These are phyloP conservation scores for Wickerhamomyces chaumierensis DNA, from an alignment of 805 yeast species.

Conservation along the genomic window DNA sequence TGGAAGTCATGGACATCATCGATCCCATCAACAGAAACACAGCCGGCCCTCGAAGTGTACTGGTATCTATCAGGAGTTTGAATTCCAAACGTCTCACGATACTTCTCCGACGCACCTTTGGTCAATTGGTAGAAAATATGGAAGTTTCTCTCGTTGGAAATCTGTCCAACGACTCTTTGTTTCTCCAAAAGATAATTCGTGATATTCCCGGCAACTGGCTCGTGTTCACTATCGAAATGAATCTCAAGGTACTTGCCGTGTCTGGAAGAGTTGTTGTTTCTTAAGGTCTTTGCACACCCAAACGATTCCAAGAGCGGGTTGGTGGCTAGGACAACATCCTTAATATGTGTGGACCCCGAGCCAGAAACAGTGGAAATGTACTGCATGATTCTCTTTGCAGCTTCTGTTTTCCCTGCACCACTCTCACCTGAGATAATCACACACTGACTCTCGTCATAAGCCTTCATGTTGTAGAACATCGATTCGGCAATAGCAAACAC, in stretches of 20 bases:
- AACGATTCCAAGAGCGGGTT: constrained; percentile 85
- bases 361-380: constrained; percentile 88
- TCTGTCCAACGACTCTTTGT: constrained; percentile 94
- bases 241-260: constrained; percentile 93
- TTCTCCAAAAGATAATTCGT: constrained; percentile 91
- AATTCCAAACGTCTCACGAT: constrained; percentile 77
- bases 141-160: constrained; percentile 85
- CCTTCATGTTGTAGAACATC: constrained; percentile 90
- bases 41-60: constrained; percentile 79
- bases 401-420: constrained; percentile 98
- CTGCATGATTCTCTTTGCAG: constrained; percentile 96
- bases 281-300: constrained; percentile 87
- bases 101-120: constrained; percentile 76
- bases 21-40: constrained; percentile 77
- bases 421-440: constrained; percentile 96
- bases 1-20: constrained; percentile 72
- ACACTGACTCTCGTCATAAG: constrained; percentile 91
- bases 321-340: constrained; percentile 96
- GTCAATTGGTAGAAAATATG: constrained; percentile 96
- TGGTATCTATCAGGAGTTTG: constrained; percentile 90
- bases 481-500: constrained; percentile 96
- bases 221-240: constrained; percentile 67
- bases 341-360: constrained; percentile 66
- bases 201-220: constrained; percentile 91
- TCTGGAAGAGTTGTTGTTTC: constrained; percentile 83